Base-by-base conservation (phyloP, 2,329 filamentous ascomycete genomes). In the Uncinocarpus reesii region DNA sequence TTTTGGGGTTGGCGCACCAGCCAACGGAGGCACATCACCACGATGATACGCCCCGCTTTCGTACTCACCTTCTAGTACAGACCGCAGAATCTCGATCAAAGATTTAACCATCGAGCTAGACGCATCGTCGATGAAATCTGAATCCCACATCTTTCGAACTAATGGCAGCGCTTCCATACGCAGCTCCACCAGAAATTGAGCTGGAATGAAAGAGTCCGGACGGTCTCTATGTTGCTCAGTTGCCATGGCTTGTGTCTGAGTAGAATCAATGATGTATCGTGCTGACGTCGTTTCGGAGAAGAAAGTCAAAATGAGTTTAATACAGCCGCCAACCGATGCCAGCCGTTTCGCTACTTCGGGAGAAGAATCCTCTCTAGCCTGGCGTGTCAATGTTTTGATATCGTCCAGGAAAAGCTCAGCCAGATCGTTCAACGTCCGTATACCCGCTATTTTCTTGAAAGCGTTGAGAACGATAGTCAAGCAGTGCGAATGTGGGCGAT, bases 171-270 rank as follows among this genome's bases (percentile, higher is more conserved):
- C 79, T 21, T 81, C 79, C 67, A 84, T 80, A 35, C 92, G 83
- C 35, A 96, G 68, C 62, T 96, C 90, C 4, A 96, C 80, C 11
- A 95, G 71, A 48, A 96, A 84, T 58, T 95, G 90, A 1, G 78
- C 73, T 11, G 80, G 75, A 7, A 74, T 69, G 62, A 85, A 86
- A 57, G 75, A 78, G 56, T 83, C 78, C 7, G 75, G 65, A 23
- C 73, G 71, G 42, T 74, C 71, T 29, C 75, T 67, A 42, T 81
- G 77, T 37, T 74, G 70, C 7, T 80, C 76, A 36, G 62, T 66
- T 50, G 70, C 69, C 62, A 80, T 71, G 21, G 71, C 67, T 37
- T 71, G 67, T 7, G 80, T 79, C 58, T 82, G 80, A 26, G 75
- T 70, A 1, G 89, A 83, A 29, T 96, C 89, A n/a, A 75, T 75